A percentile compares a stretch with the other conserved stretches of the same genome.
Conservation (phyloP, 805 yeast species). For the Ogataea kodamae region DNA sequence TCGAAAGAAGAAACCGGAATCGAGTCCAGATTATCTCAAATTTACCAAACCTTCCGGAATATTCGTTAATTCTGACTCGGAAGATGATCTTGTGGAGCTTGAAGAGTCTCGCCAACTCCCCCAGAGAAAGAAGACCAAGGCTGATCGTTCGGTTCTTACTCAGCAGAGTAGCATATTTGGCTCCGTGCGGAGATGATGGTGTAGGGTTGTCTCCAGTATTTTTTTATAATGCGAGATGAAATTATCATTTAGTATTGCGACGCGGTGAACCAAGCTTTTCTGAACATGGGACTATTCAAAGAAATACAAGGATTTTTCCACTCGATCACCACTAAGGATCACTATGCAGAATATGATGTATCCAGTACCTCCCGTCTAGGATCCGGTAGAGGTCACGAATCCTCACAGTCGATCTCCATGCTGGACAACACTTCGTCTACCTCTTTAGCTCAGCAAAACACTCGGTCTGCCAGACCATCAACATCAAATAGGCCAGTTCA, state of each 20-base stretch:
- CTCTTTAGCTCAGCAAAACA: constrained; percentile 34
- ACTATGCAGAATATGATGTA: constrained; percentile 51
- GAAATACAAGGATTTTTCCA: constrained; percentile 37
- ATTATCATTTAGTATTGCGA: constrained; percentile 3
- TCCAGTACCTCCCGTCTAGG: constrained; percentile 30
- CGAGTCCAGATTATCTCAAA: constrained; percentile 5
- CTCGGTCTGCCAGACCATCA: constrained; percentile 41
- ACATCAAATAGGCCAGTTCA: constrained; percentile 34
- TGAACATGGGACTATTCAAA: constrained; percentile 29
- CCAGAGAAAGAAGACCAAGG: too few relatives aligned
- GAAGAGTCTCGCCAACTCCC: constrained; percentile 10
- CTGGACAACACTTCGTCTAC: constrained; percentile 32
- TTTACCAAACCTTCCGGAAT: constrained; percentile 7
- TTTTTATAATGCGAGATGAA: constrained; percentile 3
- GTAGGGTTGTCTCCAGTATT: constrained; percentile 2
- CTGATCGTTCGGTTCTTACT: too few relatives aligned
- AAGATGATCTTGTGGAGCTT: constrained; percentile 12
- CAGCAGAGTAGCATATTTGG: constrained; percentile 11
- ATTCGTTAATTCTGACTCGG: constrained; percentile 11
- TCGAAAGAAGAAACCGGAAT: constrained; percentile 1
- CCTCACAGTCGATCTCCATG: constrained; percentile 30
- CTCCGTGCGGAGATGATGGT: constrained; percentile 4
- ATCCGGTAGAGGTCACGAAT: constrained; percentile 21
- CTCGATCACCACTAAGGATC: constrained; percentile 56
- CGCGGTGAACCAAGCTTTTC: constrained; percentile 4